Evolutionary conservation across 805 yeast genomes (phyloP).

Genomic region (Candida maltosa): DNA sequence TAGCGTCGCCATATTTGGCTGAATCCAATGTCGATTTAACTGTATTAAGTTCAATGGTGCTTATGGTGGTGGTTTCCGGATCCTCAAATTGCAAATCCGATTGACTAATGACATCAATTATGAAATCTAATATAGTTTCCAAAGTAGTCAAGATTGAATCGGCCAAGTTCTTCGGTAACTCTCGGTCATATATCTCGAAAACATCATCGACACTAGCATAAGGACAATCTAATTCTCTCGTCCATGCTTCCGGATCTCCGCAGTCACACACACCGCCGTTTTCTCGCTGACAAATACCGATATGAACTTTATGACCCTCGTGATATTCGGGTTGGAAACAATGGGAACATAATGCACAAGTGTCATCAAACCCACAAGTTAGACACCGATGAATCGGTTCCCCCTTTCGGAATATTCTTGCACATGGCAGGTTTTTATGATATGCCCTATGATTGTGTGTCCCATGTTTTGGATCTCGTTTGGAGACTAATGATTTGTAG

Average conservation of each 20-base stretch:
- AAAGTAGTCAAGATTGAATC: slow-evolving; percentile 39
- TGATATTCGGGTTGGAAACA: slow-evolving; percentile 75
- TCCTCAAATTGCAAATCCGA: slow-evolving; percentile 39
- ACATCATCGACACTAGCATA: slow-evolving; percentile 14
- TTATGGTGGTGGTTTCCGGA: slow-evolving; percentile 21
- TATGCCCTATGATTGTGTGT: slow-evolving; percentile 29
- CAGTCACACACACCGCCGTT: slow-evolving; percentile 86
- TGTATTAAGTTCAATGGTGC: slow-evolving; percentile 26
- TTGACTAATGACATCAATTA: slow-evolving; percentile 57
- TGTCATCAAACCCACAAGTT: slow-evolving; percentile 75
- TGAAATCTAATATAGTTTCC: slow-evolving; percentile 51
- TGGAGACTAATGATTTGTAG: slow-evolving; percentile 15
- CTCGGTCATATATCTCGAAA: slow-evolving; percentile 4
- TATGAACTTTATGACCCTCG: slow-evolving; percentile 66
- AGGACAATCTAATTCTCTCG: slow-evolving; percentile 48
- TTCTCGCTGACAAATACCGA: slow-evolving; percentile 60
- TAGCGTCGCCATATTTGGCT: slow-evolving; percentile 41
- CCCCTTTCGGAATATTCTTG: slow-evolving; percentile 67
- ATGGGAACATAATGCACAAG: slow-evolving; percentile 76
- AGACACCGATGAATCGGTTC: slow-evolving; percentile 79
- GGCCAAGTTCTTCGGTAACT: slow-evolving; percentile 44
- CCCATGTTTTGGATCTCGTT: slow-evolving; percentile 15
- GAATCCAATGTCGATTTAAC: slow-evolving; percentile 32
- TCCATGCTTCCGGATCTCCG: slow-evolving; percentile 88
- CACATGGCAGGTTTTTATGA: slow-evolving; percentile 72